Percentiles rank a stretch among this genome's conserved stretches.
Evolutionary conservation across 2,329 filamentous ascomycete species (phyloP).

Genomic region (Trichoderma afroharzianum): DNA sequence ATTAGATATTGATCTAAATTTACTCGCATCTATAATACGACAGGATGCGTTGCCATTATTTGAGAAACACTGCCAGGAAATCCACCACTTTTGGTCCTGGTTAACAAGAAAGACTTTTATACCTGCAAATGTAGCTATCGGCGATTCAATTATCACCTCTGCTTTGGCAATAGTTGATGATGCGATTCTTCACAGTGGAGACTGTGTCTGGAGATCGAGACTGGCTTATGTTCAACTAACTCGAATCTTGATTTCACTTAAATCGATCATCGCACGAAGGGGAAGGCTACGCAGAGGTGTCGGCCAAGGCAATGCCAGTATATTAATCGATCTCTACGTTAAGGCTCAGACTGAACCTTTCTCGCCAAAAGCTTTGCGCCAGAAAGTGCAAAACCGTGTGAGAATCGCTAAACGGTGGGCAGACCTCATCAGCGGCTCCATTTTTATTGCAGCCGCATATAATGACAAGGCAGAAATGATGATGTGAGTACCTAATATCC

Average conservation of each 20-base stretch:
- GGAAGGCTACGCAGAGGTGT: conserved; percentile 1
- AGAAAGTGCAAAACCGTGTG: neutral
- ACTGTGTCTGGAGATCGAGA: neutral
- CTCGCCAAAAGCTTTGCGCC: neutral
- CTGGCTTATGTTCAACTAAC: conserved; percentile 4
- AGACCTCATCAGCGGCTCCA: conserved; percentile 3
- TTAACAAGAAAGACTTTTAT: conserved; percentile 3
- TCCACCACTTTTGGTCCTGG: conserved; percentile 6
- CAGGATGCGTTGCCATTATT: conserved; percentile 5
- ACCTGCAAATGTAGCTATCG: neutral
- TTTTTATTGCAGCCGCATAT: conserved; percentile 1
- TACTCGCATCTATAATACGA: neutral
- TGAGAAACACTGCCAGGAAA: neutral
- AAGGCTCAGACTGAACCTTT: neutral
- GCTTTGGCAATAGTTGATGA: conserved; percentile 2
- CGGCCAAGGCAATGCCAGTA: conserved; percentile 2
- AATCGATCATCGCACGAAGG: neutral
- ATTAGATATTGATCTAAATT: conserved; percentile 9
- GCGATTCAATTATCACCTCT: neutral
- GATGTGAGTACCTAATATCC: neutral
- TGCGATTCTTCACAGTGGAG: neutral
- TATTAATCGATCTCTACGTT: conserved; percentile 7
- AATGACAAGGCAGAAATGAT: conserved; percentile 10
- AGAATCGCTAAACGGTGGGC: conserved; percentile 1
- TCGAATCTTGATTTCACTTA: neutral